Percentiles rank a stretch among this genome's conserved stretches.
Conservation (phyloP, 129 eudicot species). For the Gnaphalium uliginosum region DNA sequence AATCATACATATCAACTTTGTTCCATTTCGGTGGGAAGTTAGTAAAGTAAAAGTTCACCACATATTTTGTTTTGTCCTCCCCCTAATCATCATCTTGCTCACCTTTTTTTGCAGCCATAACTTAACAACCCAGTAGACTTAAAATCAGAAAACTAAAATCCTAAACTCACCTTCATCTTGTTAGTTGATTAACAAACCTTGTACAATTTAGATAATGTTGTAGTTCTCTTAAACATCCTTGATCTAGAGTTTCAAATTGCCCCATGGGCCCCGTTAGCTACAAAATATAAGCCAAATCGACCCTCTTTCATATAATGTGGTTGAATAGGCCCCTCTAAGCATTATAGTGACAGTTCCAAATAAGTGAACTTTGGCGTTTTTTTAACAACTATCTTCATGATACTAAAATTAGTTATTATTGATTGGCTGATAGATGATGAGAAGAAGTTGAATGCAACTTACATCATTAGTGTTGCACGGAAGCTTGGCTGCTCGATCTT, state of each 20-base stretch:
- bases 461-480: conserved; percentile 94
- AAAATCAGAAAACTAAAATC: no score
- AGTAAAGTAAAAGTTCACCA: no score
- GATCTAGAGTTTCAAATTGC: not conserved
- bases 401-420: conserved; percentile 7
- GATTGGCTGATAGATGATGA: conserved; percentile 68
- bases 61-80: no score
- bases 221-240: not conserved
- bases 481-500: conserved; percentile 95
- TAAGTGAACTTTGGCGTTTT: not conserved
- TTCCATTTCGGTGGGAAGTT: no score
- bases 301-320: not conserved
- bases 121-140: no score
- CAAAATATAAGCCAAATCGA: not conserved
- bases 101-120: no score
- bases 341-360: not conserved
- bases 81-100: no score
- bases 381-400: conserved; percentile 2
- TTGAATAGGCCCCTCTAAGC: not conserved
- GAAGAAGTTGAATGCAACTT: conserved; percentile 93
- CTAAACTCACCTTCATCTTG: no score
- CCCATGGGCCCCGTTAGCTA: no score
- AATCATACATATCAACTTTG: no score
- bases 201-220: not conserved
- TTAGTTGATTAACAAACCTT: not conserved